Evolutionary conservation across 371 early-diverging fungal genomes (phyloP), one percentile per base, ranked within the genome.

Genomic region (Synchytrium microbalum): DNA sequence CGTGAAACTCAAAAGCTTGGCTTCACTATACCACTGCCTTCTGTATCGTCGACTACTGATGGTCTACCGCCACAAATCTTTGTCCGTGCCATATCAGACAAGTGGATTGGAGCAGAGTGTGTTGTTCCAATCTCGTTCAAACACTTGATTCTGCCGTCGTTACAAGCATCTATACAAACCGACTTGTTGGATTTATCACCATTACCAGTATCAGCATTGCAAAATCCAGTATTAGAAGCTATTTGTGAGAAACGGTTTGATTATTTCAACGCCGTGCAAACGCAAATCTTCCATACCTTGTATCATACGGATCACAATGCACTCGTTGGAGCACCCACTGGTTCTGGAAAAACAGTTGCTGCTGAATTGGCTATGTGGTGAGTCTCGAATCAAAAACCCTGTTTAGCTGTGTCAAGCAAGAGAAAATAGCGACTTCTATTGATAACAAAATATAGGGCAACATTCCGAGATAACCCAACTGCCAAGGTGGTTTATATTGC

Each of bases 221-320:
- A 85, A 33, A 88, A 90, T 60, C 71, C 80, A 8, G 86, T 79
- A 61, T 88, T 83, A 68, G 90, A 89, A 67, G 69, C 74, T 2
- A 65, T 90, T 5, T n/a, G n/a, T n/a, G n/a, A n/a, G n/a, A n/a
- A n/a, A n/a, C n/a, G n/a, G n/a, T n/a, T n/a, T n/a, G n/a, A n/a
- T n/a, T 95, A 86, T 67, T 99, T 99, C 79, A 99, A 99, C 74
- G 89, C 94, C 13, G 89, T 99, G 46, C 99, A 99, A 80, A 96
- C 98, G 0, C 92, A 93, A 72, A 88, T 91, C 1, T 97, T 96
- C 80, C 84, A 95, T 68, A 74, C 93, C 1, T 78, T 96, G 33
- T 99, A 95, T 76, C 83, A 85, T 5, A 81, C 87, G 5, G 92
- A 95, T 65, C 91, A 93, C 32, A 98, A 94, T 69, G 84, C 88